A percentile compares a stretch with the other conserved stretches of the same genome.
Evolutionary conservation across 352 stramenopile species (phyloP).

Genomic region (Phytopythium litorale): DNA sequence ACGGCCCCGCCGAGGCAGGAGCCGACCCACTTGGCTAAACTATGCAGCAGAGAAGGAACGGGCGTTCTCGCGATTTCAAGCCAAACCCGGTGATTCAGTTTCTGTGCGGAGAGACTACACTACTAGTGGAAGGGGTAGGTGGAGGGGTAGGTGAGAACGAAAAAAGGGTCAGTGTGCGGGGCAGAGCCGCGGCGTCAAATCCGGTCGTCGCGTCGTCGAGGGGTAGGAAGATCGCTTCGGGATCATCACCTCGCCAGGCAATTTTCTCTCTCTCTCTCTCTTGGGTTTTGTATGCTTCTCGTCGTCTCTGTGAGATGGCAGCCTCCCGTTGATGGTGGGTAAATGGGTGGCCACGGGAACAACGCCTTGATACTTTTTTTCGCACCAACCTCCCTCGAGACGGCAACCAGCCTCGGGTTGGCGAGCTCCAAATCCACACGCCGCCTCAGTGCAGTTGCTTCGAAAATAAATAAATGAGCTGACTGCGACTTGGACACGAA

Average conservation of each 20-base stretch:
- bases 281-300: neutral
- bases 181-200: neutral
- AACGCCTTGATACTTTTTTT: neutral
- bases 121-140: slow-evolving; percentile 7
- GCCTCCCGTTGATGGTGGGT: neutral
- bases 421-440: too few relatives aligned
- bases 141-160: slow-evolving; percentile 6
- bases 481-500: too few relatives aligned
- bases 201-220: slow-evolving; percentile 5
- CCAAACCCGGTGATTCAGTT: slow-evolving; percentile 20
- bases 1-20: too few relatives aligned
- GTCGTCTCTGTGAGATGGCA: neutral
- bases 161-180: neutral
- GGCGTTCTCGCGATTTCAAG: slow-evolving; percentile 3
- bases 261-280: neutral
- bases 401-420: too few relatives aligned
- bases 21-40: slow-evolving; percentile 2
- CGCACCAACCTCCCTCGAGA: too few relatives aligned
- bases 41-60: neutral
- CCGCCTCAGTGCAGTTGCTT: neutral
- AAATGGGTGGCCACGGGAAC: neutral
- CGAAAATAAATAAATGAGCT: neutral
- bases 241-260: neutral
- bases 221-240: slow-evolving; percentile 9
- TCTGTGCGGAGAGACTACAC: slow-evolving; percentile 10